Percentiles rank a stretch among this genome's conserved stretches.
Conservation (phyloP, 139 green algal genomes). For the Trebouxia sp. region DNA sequence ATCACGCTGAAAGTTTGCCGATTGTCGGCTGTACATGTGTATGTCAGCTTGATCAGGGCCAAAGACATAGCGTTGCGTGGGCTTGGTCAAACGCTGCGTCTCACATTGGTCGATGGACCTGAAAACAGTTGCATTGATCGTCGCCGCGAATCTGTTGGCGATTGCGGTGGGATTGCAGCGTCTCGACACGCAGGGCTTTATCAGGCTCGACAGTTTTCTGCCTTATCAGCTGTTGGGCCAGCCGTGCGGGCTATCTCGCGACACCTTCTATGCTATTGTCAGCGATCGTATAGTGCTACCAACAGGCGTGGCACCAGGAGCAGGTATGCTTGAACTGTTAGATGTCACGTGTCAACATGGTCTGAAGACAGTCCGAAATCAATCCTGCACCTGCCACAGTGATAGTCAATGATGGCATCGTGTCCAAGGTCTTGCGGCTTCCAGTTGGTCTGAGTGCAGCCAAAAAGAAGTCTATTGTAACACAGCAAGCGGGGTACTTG, state of each 20-base stretch:
- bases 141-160: background rate
- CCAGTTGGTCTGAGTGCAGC: background rate
- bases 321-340: too few species aligned
- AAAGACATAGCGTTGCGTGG: too few species aligned
- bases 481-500: background rate
- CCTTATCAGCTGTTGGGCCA: background rate
- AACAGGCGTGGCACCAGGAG: background rate
- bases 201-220: background rate
- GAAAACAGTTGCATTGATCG: background rate
- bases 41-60: background rate
- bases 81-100: too few species aligned
- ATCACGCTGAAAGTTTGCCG: too few species aligned
- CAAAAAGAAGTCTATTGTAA: background rate
- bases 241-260: background rate
- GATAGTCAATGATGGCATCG: background rate
- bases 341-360: too few species aligned
- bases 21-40: too few species aligned
- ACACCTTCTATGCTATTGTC: background rate
- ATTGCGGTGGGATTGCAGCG: slow-evolving; percentile 1
- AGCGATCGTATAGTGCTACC: background rate
- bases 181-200: slow-evolving; percentile 9
- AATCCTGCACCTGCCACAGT: too few species aligned
- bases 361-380: too few species aligned
- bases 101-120: background rate
- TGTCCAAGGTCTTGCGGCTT: background rate